Percentiles rank a stretch among this genome's conserved stretches.
phyloP scores from a whole-genome alignment of 441 rosid genomes.

The Adansonia grandidieri region DNA sequence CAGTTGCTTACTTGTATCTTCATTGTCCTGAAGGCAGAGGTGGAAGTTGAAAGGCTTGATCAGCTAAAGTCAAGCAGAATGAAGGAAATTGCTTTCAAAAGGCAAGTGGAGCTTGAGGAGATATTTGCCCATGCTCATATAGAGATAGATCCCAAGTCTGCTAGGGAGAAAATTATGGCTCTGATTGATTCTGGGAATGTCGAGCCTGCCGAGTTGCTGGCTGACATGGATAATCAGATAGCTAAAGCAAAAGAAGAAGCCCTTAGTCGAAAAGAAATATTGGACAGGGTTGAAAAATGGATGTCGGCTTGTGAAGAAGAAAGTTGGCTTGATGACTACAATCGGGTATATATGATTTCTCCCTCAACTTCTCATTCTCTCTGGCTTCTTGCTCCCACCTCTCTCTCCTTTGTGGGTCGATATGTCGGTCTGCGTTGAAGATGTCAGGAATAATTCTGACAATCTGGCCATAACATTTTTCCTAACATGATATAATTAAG shows the following conservation, averaged over 20 bases:
- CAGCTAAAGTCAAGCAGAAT: conserved; percentile 88
- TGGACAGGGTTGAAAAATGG: conserved; percentile 99
- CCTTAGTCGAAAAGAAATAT: conserved; percentile 88
- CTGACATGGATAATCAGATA: conserved; percentile 92
- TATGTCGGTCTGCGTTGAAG: not conserved
- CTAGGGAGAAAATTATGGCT: conserved; percentile 84
- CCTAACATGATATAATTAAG: not conserved
- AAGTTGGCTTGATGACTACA: conserved; percentile 98
- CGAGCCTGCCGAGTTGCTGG: conserved; percentile 85
- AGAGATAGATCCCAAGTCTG: conserved; percentile 80
- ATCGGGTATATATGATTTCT: conserved; percentile 55
- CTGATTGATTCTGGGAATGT: conserved; percentile 78
- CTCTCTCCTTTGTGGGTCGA: not conserved
- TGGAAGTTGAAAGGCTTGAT: conserved; percentile 96
- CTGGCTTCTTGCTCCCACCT: not conserved
- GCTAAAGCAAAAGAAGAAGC: conserved; percentile 89
- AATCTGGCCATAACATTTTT: not conserved
- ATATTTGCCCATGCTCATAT: conserved; percentile 77
- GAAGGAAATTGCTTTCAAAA: conserved; percentile 95
- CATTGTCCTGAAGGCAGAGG: conserved; percentile 63
- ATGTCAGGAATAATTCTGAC: not conserved
- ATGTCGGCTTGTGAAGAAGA: conserved; percentile 99
- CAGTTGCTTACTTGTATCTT: conserved; percentile 27
- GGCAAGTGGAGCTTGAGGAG: conserved; percentile 90
- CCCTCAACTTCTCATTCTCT: not conserved